Conservation (phyloP, 306 rosid genomes). For the Pterocarpus macrocarpus region DNA sequence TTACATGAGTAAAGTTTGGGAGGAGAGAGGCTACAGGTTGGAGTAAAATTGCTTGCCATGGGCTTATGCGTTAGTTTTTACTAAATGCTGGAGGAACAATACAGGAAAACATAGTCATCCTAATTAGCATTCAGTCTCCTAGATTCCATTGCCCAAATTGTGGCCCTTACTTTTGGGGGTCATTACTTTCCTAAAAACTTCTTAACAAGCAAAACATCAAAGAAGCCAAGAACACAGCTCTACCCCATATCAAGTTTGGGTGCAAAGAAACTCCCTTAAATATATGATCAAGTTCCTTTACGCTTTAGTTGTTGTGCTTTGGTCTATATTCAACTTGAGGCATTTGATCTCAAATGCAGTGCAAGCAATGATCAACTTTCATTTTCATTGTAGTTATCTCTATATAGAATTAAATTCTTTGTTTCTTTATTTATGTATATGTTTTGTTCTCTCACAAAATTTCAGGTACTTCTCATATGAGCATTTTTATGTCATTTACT, state of each 20-base stretch:
- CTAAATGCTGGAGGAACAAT: not conserved
- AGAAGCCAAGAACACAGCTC: conserved; percentile 5
- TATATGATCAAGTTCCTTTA: not conserved
- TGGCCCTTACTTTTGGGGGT: conserved; percentile 17
- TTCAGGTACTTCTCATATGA: conserved; percentile 94
- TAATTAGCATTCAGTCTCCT: not conserved
- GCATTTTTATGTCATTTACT: conserved; percentile 98
- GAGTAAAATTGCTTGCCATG: too few relatives aligned
- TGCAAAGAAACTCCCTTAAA: not conserved
- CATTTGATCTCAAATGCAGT: conserved; percentile 36
- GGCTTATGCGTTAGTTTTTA: too few relatives aligned
- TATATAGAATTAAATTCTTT: conserved; percentile 4
- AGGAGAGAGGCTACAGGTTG: not conserved
- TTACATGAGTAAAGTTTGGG: not conserved
- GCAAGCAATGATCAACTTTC: conserved; percentile 14
- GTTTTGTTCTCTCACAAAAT: conserved; percentile 30
- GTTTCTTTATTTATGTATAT: conserved; percentile 1
- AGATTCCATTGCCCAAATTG: not conserved
- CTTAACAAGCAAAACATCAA: conserved; percentile 7
- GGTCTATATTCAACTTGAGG: conserved; percentile 33
- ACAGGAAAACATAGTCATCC: not conserved
- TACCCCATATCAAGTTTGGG: conserved; percentile 15
- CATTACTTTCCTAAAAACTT: conserved; percentile 3
- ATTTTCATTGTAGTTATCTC: conserved; percentile 21
- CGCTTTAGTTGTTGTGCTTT: conserved; percentile 34